Conservation (phyloP, 2,329 filamentous ascomycete genomes). For the Ophiostoma ulmi region DNA sequence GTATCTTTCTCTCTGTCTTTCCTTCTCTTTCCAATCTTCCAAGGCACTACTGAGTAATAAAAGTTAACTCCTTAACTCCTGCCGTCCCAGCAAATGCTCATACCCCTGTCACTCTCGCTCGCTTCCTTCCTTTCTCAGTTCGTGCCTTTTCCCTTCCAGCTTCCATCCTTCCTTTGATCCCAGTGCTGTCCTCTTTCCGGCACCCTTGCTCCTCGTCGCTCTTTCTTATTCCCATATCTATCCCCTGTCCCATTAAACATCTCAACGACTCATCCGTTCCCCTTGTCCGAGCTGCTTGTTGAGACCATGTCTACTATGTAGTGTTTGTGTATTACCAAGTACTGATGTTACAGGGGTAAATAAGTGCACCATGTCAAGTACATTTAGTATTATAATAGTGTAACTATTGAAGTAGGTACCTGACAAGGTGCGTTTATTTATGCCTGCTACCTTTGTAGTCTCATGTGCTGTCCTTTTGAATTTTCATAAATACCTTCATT, state of each 20-base stretch:
- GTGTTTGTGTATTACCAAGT: no score
- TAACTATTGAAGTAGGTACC: no score
- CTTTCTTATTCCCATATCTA: not conserved
- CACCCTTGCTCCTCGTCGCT: not conserved
- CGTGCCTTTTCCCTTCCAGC: not conserved
- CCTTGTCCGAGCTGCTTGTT: not conserved
- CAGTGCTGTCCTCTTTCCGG: not conserved
- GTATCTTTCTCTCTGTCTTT: not conserved
- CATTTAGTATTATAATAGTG: no score
- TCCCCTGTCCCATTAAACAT: not conserved
- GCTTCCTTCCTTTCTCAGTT: no score
- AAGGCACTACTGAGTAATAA: not conserved
- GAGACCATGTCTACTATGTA: no score
- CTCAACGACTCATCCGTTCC: not conserved
- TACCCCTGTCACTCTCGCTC: constrained; percentile 1
- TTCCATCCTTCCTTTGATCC: not conserved
- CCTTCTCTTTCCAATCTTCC: not conserved
- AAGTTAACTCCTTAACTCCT: not conserved
- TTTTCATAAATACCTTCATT: no score
- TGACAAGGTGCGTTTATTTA: no score
- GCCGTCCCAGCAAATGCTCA: not conserved
- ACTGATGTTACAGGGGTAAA: no score
- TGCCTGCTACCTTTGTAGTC: not conserved
- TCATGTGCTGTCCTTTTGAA: not conserved
- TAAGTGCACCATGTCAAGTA: no score